Evolutionary conservation across 352 stramenopile species (phyloP), one percentile per base, ranked within the genome.

Genomic region (Phytophthora europaea): DNA sequence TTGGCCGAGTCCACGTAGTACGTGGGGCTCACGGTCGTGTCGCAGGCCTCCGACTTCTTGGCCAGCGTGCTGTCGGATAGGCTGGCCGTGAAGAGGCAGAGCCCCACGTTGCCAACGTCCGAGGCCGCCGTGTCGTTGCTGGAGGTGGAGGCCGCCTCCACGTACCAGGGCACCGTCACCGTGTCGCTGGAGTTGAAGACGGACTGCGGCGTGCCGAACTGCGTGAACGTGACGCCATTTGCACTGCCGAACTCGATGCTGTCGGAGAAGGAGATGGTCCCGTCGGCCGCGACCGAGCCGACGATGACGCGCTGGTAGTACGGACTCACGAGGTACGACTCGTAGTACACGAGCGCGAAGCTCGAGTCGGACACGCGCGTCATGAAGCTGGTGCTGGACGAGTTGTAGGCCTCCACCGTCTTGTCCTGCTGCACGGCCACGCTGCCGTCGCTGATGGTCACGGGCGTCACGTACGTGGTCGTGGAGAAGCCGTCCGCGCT

Each of bases 1-100:
- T 83, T 81, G 38, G 81, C 87, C 65, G 88, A 87, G 70, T 92
- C 82, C 12, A 95, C 66, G 68, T 88, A 93, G 80, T 94, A 95
- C 38, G 79, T 69, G 0, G 88, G 88, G 67, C 88, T 77, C 67
- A 91, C 83, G 15, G 76, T 64, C 33, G 76, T 73, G 70, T 93
- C 81, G 62, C 88, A 95, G 34, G 78, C 67, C 48, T 90, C 67
- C 36, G 56, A 59, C 1, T 63, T 73, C 60, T 82, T 51, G 20
- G 59, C 62, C 47, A 82, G 54, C 16, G 47, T 74, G 54, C 65
- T 56, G 28, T 71, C 59, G 26, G 71, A 71, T 31, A 85, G 18
- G 50, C 80, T 87, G 38, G 75, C 81, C 9, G 83, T 87, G 48
- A 79, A 81, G 6, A 95, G 71, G 34, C 88, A 95, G 20, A 95